Evolutionary conservation across 2,329 filamentous ascomycete species (phyloP), one percentile per base, ranked within the genome.

Genomic region (Penicillium decumbens): DNA sequence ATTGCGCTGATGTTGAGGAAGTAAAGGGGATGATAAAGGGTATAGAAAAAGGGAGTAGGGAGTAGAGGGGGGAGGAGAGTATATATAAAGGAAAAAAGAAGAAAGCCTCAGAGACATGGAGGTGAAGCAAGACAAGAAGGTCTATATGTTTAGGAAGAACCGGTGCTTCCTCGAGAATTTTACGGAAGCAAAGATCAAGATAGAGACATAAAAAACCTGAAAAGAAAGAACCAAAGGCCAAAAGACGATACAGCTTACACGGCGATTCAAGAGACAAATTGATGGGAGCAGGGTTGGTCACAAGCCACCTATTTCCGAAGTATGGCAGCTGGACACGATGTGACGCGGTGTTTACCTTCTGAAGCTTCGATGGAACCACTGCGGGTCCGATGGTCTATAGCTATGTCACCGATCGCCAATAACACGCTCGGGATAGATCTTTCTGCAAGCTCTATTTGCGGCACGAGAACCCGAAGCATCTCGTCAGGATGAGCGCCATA

Each of bases 231-330:
- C 49, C 41, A 51, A 50, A 51, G 37, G 53, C 37, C 50, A 25
- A 20, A 25, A 13, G 18, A 28, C 29, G 42, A 32, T 63, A 59
- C 56, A 57, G 56, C 49, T 58, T 57, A 61, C 57, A 60, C 60
- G 6, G 25, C 25, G 8, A 59, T 53, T 60, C 56, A 57, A 50
- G 55, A 61, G 54, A 55, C 55, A 52, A 43, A 23, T 47, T 44
- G 51, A 45, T 43, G 54, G 43, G 54, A 62, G 45, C 54, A 59
- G 57, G 60, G 53, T 59, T 50, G 47, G 47, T 54, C 56, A 61
- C 50, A 43, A 43, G 30, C 40, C 38, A 35, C 33, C 43, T 47
- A 42, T 37, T 33, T 15, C 32, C n/a, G 18, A n/a, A 18, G 6
- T 15, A 6, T 18, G n/a, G 32, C n/a, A 6, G 7, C 8, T 33